These are phyloP conservation scores for Blastocystis sp. DNA, from an alignment of 352 stramenopile genomes.

Conservation along the genomic window DNA sequence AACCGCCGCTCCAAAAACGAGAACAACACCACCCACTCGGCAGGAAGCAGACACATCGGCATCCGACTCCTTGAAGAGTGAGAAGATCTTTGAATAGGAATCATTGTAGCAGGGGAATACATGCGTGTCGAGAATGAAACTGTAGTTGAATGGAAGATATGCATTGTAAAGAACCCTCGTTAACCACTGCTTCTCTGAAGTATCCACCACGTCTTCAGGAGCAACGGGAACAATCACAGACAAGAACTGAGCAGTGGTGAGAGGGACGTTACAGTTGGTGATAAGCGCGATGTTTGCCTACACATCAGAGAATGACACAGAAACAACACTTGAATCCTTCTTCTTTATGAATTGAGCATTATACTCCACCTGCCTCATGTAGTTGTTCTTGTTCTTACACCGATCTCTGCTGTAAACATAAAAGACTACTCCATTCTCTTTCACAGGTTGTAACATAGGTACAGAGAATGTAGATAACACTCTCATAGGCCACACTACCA, in stretches of 20 bases:
- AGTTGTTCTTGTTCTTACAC: background rate
- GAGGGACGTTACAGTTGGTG: background rate
- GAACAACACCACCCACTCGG: background rate
- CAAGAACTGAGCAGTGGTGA: background rate
- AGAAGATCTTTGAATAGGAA: background rate
- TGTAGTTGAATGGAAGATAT: slow-evolving; percentile 11
- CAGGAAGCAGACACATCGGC: background rate
- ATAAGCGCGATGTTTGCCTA: background rate
- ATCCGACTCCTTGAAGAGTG: background rate
- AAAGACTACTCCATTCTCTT: background rate
- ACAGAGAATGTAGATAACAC: too few relatives aligned
- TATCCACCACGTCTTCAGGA: background rate
- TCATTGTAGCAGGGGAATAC: background rate
- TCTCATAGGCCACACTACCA: too few relatives aligned
- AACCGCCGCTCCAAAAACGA: background rate
- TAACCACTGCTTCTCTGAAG: background rate
- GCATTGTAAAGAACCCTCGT: slow-evolving; percentile 24
- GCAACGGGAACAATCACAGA: background rate
- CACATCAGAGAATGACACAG: background rate
- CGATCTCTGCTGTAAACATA: background rate
- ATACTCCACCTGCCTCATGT: background rate
- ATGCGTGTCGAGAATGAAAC: slow-evolving; percentile 2
- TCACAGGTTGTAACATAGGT: background rate
- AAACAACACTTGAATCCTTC: background rate
- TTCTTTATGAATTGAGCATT: slow-evolving; percentile 1